phyloP scores from a whole-genome alignment of 768 basidiomycete species.

The Hericium rajendrae region DNA sequence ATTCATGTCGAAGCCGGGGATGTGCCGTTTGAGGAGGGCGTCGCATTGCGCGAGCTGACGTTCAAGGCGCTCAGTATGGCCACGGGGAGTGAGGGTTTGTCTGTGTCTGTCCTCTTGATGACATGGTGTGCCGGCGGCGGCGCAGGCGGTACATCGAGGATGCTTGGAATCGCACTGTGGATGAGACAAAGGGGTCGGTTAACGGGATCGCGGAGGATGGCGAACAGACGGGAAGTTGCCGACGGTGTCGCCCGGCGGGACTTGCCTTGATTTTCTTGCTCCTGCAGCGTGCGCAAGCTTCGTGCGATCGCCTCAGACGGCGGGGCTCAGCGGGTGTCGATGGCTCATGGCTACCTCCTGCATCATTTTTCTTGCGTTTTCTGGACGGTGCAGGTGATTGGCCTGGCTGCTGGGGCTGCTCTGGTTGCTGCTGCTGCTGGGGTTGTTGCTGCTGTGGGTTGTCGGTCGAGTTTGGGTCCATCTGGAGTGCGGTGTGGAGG shows the following conservation, averaged over 20 bases:
- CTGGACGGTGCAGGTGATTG: slow-evolving; percentile 27
- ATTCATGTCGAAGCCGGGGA: slow-evolving; percentile 57
- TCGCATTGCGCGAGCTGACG: slow-evolving; percentile 71
- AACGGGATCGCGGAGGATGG: slow-evolving; percentile 25
- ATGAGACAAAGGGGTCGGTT: slow-evolving; percentile 17
- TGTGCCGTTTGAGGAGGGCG: slow-evolving; percentile 65
- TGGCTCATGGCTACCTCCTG: slow-evolving; percentile 40
- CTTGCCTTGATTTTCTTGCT: slow-evolving; percentile 88
- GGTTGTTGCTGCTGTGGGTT: slow-evolving; percentile 40
- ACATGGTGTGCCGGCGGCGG: slow-evolving; percentile 68
- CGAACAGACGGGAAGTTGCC: slow-evolving; percentile 65
- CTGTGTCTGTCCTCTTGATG: slow-evolving; percentile 85
- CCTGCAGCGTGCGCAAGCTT: slow-evolving; percentile 88
- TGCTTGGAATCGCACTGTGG: slow-evolving; percentile 83
- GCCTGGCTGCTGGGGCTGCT: slow-evolving; percentile 24
- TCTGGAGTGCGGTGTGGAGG: slow-evolving; percentile 54
- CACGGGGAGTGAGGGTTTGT: slow-evolving; percentile 77
- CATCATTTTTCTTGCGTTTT: slow-evolving; percentile 53
- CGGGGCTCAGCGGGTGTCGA: slow-evolving; percentile 59
- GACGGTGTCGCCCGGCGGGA: slow-evolving; percentile 55
- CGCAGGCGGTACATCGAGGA: slow-evolving; percentile 78
- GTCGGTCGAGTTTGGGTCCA: slow-evolving; percentile 40
- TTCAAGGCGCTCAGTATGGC: slow-evolving; percentile 77
- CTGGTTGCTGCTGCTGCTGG: slow-evolving; percentile 26
- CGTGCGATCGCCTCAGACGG: slow-evolving; percentile 78